These are phyloP conservation scores for Trichomonas tenax DNA, from an alignment of 208 protist genomes.

Conservation along the genomic window DNA sequence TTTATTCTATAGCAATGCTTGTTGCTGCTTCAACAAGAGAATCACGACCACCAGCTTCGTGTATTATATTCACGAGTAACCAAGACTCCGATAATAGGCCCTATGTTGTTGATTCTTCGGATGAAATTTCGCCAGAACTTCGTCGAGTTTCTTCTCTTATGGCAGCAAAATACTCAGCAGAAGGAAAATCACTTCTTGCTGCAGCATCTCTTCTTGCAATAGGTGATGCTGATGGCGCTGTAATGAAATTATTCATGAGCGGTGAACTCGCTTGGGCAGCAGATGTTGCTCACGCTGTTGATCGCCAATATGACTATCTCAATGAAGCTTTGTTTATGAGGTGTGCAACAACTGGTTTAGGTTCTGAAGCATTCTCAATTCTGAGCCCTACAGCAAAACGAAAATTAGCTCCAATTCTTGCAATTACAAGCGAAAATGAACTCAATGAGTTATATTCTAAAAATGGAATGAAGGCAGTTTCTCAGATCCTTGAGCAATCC, in stretches of 20 bases:
- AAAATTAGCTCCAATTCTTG: neutral
- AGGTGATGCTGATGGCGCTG: neutral
- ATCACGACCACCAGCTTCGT: neutral
- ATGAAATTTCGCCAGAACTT: neutral
- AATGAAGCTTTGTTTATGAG: neutral
- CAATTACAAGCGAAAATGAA: neutral
- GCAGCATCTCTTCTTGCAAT: neutral
- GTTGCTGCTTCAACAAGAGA: neutral
- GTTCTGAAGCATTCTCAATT: neutral
- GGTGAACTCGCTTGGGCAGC: neutral
- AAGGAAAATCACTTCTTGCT: neutral
- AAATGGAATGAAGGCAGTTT: neutral
- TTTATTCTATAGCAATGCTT: neutral
- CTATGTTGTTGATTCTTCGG: neutral
- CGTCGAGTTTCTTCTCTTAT: neutral
- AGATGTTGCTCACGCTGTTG: neutral
- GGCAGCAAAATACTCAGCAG: neutral
- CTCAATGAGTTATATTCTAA: neutral
- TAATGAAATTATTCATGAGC: neutral
- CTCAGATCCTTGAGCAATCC: neutral
- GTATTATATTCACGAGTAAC: neutral
- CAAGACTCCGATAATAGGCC: neutral
- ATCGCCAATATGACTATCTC: neutral
- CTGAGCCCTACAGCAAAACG: neutral
- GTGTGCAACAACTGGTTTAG: neutral